Conservation (phyloP, 106 monocot species). For the Phalaenopsis aphrodite region DNA sequence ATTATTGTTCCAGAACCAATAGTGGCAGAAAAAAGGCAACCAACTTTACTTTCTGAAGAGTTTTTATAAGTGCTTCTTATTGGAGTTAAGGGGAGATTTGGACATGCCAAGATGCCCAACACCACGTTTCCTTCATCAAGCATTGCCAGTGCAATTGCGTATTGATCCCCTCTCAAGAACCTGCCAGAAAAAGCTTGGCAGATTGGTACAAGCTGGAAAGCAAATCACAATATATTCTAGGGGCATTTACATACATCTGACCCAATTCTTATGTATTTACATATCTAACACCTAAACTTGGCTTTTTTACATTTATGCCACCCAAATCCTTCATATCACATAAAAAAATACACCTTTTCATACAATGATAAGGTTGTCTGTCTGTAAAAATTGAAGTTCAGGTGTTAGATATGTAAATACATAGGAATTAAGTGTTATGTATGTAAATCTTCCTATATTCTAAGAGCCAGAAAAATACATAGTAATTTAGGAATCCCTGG, state of each 20-base stretch:
- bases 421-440: too few species aligned
- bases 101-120: slow-evolving; percentile 87
- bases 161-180: slow-evolving; percentile 95
- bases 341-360: too few species aligned
- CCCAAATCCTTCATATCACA: too few species aligned
- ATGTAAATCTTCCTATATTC: background rate
- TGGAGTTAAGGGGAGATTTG: slow-evolving; percentile 76
- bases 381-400: too few species aligned
- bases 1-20: slow-evolving; percentile 64
- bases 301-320: too few species aligned
- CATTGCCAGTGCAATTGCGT: slow-evolving; percentile 88
- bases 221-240: background rate
- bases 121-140: slow-evolving; percentile 86
- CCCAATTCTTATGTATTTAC: too few species aligned
- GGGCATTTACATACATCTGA: too few species aligned
- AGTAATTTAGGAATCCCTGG: too few species aligned
- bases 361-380: too few species aligned
- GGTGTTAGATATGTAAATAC: too few species aligned
- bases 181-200: slow-evolving; percentile 17
- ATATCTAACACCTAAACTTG: too few species aligned
- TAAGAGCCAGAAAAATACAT: background rate
- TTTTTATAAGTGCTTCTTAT: slow-evolving; percentile 17
- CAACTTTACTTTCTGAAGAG: slow-evolving; percentile 27
- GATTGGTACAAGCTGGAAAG: background rate
- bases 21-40: slow-evolving; percentile 89